A percentile compares a stretch with the other conserved stretches of the same genome.
These are phyloP conservation scores for Albizia julibrissin DNA, from an alignment of 306 rosid species.

Conservation along the genomic window DNA sequence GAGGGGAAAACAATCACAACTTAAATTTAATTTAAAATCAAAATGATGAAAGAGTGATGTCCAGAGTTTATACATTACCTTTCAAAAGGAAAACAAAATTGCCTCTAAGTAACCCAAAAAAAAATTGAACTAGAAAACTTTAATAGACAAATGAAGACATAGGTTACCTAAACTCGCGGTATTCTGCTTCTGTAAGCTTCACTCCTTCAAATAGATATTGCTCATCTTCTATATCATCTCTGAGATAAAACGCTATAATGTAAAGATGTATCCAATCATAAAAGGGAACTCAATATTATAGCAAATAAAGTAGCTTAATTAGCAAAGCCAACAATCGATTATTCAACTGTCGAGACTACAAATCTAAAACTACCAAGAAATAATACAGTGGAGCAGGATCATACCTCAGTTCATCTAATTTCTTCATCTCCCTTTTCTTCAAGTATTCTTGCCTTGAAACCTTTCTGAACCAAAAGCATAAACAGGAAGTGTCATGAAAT, in stretches of 20 bases:
- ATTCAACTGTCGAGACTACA: neutral
- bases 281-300: constrained; percentile 23
- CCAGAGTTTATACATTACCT: neutral
- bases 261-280: constrained; percentile 13
- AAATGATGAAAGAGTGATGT: constrained; percentile 1
- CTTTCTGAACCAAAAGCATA: constrained; percentile 54
- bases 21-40: constrained; percentile 15
- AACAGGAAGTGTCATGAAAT: constrained; percentile 28
- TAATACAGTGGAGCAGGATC: constrained; percentile 11
- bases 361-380: constrained; percentile 22
- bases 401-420: constrained; percentile 85
- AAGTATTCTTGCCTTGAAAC: constrained; percentile 87
- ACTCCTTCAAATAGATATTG: constrained; percentile 81
- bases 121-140: constrained; percentile 4
- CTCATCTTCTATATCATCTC: constrained; percentile 93
- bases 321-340: constrained; percentile 3
- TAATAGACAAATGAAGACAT: neutral
- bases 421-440: constrained; percentile 92
- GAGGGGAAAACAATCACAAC: neutral
- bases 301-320: neutral
- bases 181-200: constrained; percentile 73
- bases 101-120: neutral
- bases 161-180: constrained; percentile 62
- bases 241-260: constrained; percentile 36
- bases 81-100: constrained; percentile 17